phyloP scores from a whole-genome alignment of 1,284 basidiomycete genomes.

The Fomitopsis pinicola region DNA sequence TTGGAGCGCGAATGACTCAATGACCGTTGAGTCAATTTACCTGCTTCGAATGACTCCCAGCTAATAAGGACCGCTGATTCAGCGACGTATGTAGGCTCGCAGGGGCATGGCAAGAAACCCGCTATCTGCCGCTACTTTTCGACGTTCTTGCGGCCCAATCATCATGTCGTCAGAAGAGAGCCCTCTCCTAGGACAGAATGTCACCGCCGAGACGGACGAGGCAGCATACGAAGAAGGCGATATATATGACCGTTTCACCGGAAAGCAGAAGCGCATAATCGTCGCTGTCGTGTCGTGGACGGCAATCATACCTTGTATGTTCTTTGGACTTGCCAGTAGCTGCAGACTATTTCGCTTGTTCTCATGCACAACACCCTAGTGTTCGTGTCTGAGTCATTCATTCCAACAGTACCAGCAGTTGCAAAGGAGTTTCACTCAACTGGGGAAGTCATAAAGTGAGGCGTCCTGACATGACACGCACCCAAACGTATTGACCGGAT shows the following conservation, averaged over 20 bases:
- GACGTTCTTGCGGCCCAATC: neutral
- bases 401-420: slow-evolving; percentile 67
- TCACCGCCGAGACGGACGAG: slow-evolving; percentile 5
- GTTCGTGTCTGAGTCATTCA: slow-evolving; percentile 63
- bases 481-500: neutral
- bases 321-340: no score
- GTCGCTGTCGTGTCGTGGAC: slow-evolving; percentile 48
- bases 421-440: slow-evolving; percentile 56
- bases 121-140: neutral
- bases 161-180: slow-evolving; percentile 13
- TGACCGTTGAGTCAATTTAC: no score
- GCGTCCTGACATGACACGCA: neutral
- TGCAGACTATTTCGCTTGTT: no score
- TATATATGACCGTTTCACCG: slow-evolving; percentile 19
- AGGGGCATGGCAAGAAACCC: no score
- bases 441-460: slow-evolving; percentile 51
- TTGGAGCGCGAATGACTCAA: no score
- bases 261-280: slow-evolving; percentile 40
- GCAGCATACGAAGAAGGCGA: slow-evolving; percentile 11
- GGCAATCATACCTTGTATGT: slow-evolving; percentile 48
- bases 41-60: neutral
- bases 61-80: no score
- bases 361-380: slow-evolving; percentile 34
- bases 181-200: slow-evolving; percentile 10
- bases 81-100: no score